Evolutionary conservation across 1,139 yeast species (phyloP).

Genomic region (Diutina neorugosa): DNA sequence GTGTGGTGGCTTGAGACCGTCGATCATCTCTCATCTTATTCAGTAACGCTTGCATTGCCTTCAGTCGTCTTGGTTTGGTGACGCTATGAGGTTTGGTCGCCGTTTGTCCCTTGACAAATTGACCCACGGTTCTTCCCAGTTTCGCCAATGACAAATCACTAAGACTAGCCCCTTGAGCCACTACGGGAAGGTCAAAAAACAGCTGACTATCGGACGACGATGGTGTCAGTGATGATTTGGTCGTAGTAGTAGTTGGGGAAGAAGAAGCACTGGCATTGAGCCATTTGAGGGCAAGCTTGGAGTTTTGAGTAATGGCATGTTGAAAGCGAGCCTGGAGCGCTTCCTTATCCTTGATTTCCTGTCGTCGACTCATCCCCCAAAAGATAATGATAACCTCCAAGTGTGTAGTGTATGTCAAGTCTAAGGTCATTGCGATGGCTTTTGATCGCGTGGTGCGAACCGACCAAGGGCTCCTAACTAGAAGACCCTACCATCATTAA

Average conservation of each 20-base stretch:
- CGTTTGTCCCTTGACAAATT: slow-evolving; percentile 16
- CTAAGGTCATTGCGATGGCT: no score
- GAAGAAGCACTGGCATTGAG: slow-evolving; percentile 10
- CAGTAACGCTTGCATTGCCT: slow-evolving; percentile 32
- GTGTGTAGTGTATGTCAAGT: no score
- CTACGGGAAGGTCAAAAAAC: slow-evolving; percentile 31
- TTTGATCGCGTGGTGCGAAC: no score
- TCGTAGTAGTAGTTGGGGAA: slow-evolving; percentile 8
- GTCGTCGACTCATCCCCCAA: slow-evolving; percentile 21
- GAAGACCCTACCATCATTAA: no score
- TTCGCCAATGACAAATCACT: slow-evolving; percentile 11
- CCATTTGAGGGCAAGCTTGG: slow-evolving; percentile 31
- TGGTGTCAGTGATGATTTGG: slow-evolving; percentile 4
- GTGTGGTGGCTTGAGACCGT: not conserved
- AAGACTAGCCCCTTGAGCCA: slow-evolving; percentile 33
- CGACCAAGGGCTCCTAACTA: no score
- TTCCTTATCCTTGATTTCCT: slow-evolving; percentile 36
- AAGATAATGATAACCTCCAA: slow-evolving; percentile 8
- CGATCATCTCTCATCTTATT: slow-evolving; percentile 28
- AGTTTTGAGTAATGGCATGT: slow-evolving; percentile 26
- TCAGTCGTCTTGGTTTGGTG: slow-evolving; percentile 10
- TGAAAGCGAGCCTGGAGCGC: slow-evolving; percentile 38
- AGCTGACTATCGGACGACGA: slow-evolving; percentile 4
- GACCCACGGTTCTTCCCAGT: slow-evolving; percentile 14
- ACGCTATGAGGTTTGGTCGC: slow-evolving; percentile 9